Base-by-base conservation (phyloP, 176 grass and related monocot species). In the Ampelocalamus luodianensis region DNA sequence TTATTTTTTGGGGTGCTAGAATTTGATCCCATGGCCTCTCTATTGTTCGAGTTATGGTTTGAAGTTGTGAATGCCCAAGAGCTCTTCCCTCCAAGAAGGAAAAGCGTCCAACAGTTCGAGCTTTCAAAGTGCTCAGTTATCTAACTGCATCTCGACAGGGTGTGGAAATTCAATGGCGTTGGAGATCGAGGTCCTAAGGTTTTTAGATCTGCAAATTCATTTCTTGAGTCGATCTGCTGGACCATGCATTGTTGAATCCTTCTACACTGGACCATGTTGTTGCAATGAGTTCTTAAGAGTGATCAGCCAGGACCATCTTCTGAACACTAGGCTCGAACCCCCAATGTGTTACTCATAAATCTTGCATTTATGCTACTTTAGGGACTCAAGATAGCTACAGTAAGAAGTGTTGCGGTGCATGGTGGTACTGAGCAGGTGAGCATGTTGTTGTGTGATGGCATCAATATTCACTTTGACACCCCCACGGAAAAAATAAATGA, bases 231-330 rank as follows among this genome's bases (percentile, higher is more conserved):
- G 68, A 72, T 72, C 39, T 72, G 54, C 68, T 42, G 51, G 45
- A 9, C 12, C 78, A 29, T 46, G 40, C 68, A 43, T 59, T 42
- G 23, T 1, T 45, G 8, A 77, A 39, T 14, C 68, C 10, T 23
- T 71, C 68, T 46, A 24, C 42, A 46, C 40, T 16, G 42, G 68
- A 46, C 42, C 68, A 65, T 29, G 42, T 82, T 24, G 27, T 74
- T 38, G 43, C 12, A 72, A 10, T 8, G 18, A 66, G 32, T 18
- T 18, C 34, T 22, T 66, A 46, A 10, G 82, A 49, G 60, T 51
- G 45, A 54, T 76, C 61, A 26, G 39, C 39, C 65, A 79, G 79
- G 79, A 71, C 86, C 80, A 83, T 83, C 17, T 64, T 55, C 56
- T 43, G 36, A 48, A 78, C 34, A 12, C 40, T 74, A 64, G 74